phyloP scores from a whole-genome alignment of 176 grass and related monocot genomes.

The Cymbopogon citratus region DNA sequence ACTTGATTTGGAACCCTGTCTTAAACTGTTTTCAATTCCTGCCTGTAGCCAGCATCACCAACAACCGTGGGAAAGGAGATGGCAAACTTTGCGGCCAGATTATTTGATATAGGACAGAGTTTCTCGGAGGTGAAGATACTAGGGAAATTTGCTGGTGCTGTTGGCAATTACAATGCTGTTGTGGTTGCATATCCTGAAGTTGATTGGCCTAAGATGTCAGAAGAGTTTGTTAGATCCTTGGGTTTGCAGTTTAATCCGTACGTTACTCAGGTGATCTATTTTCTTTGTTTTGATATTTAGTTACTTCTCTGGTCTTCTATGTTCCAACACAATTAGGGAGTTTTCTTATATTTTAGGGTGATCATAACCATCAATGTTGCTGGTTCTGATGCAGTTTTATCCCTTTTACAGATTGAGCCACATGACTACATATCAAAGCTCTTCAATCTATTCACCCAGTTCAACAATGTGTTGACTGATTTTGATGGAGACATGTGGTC shows the following conservation, averaged over 20 bases:
- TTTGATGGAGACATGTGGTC: slow-evolving; percentile 93
- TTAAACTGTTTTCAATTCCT: slow-evolving; percentile 18
- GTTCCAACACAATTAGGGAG: background rate
- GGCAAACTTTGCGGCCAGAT: slow-evolving; percentile 83
- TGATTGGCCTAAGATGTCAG: slow-evolving; percentile 70
- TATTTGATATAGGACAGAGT: slow-evolving; percentile 53
- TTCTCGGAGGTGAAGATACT: slow-evolving; percentile 31
- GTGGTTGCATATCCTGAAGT: slow-evolving; percentile 77
- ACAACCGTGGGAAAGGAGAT: slow-evolving; percentile 97
- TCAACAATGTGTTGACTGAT: slow-evolving; percentile 83
- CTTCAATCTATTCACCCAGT: slow-evolving; percentile 78
- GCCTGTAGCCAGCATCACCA: slow-evolving; percentile 85
- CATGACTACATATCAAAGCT: slow-evolving; percentile 96
- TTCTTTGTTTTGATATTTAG: background rate
- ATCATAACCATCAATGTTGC: background rate
- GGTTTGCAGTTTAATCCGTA: slow-evolving; percentile 84
- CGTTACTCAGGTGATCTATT: slow-evolving; percentile 76
- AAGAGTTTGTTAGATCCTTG: slow-evolving; percentile 78
- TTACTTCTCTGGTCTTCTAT: background rate
- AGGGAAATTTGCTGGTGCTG: slow-evolving; percentile 51
- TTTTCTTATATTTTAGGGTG: background rate
- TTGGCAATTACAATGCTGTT: slow-evolving; percentile 98
- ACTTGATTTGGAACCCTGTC: background rate
- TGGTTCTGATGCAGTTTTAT: background rate
- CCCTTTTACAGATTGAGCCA: slow-evolving; percentile 57